Conservation (phyloP, 345 rosid genomes). For the Diplotaxis tenuifolia region DNA sequence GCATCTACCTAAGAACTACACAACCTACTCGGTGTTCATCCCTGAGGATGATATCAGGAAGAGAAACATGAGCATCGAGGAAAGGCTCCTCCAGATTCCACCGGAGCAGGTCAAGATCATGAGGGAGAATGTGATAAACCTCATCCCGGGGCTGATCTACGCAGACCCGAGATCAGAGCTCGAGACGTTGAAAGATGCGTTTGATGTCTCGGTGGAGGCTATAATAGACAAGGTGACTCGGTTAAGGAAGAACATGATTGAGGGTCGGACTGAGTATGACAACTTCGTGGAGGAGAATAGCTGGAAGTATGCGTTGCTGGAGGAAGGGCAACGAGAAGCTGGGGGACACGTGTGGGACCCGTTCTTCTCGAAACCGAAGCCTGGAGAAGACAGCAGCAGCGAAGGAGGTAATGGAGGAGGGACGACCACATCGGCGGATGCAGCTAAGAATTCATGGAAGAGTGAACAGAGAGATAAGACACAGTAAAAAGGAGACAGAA, state of each 20-base stretch:
- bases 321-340: constrained; percentile 71
- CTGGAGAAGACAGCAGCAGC: constrained; percentile 33
- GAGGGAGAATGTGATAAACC: constrained; percentile 75
- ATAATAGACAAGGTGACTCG: constrained; percentile 75
- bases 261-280: constrained; percentile 73
- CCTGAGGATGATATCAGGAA: constrained; percentile 76
- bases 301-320: constrained; percentile 84
- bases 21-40: constrained; percentile 83
- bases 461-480: constrained; percentile 70
- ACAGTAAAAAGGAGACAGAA: constrained; percentile 18
- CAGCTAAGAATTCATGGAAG: constrained; percentile 83
- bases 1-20: constrained; percentile 83
- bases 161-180: constrained; percentile 76
- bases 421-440: constrained; percentile 60
- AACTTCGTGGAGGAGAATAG: constrained; percentile 84
- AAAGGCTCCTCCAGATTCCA: constrained; percentile 61
- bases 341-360: constrained; percentile 94
- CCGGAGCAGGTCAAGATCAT: constrained; percentile 64
- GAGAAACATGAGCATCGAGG: constrained; percentile 73
- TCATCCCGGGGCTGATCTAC: constrained; percentile 67
- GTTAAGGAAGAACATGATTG: constrained; percentile 69
- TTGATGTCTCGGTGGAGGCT: constrained; percentile 78
- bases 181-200: constrained; percentile 67
- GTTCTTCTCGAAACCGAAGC: constrained; percentile 87
- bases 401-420: constrained; percentile 43